Conservation (phyloP, 371 early-diverging fungal genomes). For the Syncephalastrum racemosum region DNA sequence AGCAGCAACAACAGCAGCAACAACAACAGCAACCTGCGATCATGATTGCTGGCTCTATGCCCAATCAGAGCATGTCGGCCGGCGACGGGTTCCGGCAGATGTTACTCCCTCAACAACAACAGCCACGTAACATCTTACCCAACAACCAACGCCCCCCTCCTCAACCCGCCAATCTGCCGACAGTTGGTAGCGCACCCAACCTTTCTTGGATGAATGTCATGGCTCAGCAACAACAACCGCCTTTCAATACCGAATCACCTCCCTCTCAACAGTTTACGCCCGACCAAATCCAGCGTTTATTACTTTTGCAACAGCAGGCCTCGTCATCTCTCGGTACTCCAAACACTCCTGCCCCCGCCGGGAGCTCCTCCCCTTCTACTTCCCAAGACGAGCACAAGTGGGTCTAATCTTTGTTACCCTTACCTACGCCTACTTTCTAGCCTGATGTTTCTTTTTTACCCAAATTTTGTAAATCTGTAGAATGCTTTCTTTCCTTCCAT, state of each 20-base stretch:
- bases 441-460: too few species aligned
- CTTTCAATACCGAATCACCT: constrained; percentile 1
- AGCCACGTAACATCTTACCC: constrained; percentile 16
- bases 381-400: background rate
- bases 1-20: background rate
- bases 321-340: background rate
- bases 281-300: constrained; percentile 23
- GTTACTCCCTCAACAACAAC: constrained; percentile 3
- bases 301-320: constrained; percentile 9
- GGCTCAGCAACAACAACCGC: constrained; percentile 6
- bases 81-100: constrained; percentile 11
- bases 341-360: too few species aligned
- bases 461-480: too few species aligned
- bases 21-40: constrained; percentile 6
- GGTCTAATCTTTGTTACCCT: constrained; percentile 1
- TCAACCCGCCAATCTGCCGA: constrained; percentile 14
- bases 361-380: too few species aligned
- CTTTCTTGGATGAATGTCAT: constrained; percentile 27
- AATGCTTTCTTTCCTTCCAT: too few species aligned
- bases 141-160: constrained; percentile 16
- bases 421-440: too few species aligned
- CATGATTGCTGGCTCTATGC: constrained; percentile 20
- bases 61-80: constrained; percentile 15
- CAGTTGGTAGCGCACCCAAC: constrained; percentile 26
- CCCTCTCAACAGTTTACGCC: constrained; percentile 19